Evolutionary conservation across 2,329 filamentous ascomycete species (phyloP), one percentile per base, ranked within the genome.

Genomic region (Trichoderma koningii): DNA sequence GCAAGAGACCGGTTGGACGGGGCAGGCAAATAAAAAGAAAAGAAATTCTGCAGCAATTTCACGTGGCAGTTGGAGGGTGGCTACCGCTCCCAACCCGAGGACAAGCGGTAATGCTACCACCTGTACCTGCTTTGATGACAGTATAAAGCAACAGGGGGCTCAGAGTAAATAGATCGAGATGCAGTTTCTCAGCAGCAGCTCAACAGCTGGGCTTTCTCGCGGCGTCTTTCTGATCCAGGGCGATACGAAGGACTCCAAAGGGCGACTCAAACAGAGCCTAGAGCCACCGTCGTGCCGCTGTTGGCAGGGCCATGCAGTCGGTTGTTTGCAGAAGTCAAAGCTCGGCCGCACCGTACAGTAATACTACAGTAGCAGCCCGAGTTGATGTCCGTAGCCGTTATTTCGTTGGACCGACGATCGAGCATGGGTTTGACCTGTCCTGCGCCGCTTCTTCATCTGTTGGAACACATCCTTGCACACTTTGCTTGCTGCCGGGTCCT

Each of bases 51-150:
- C 56, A 50, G 56, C 34, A 30, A 38, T 42, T 42, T 63, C 60
- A 63, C 60, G 60, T 63, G 60, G 60, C 50, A 55, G 21, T 55
- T 30, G 60, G 56, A 28, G 19, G 50, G 41, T 28, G 60, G 60
- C 50, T 47, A 26, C 28, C 48, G 41, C 38, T 21, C 38, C 17
- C 23, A n/a, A 9, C 45, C 59, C 17, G n/a, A 23, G 26, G 50
- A 50, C 50, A 50, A 45, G 50, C 14, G 34, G 12, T 38, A 10
- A 38, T 14, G 14, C 34, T 38, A 14, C 12, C 10, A 1, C 7
- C 34, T 38, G 1, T 10, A 9, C 30, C 21, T 23, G 21, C 21
- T 23, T 23, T 23, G 21, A 30, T 30, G 30, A 30, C 10, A 30
- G 30, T 30, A 30, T 30, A 1, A 3, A 30, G 9, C 7, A 30